Conservation (phyloP, 106 monocot genomes). For the Narthecium ossifragum region DNA sequence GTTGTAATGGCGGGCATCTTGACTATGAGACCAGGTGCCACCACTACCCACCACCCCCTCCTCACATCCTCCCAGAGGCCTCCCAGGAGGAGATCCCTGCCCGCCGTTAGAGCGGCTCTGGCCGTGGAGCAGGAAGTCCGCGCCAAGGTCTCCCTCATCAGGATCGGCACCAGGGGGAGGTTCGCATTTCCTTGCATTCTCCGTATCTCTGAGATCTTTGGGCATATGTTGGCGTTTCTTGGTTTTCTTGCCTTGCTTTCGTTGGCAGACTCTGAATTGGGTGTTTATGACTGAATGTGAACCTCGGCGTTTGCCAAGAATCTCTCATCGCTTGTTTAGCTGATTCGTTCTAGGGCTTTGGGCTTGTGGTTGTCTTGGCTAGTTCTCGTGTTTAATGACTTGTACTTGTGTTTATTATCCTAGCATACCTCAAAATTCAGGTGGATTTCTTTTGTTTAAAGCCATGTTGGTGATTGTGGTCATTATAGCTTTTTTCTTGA, state of each 20-base stretch:
- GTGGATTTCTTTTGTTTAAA: no score
- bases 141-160: constrained; percentile 67
- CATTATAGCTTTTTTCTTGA: no score
- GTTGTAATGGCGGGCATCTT: neutral
- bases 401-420: neutral
- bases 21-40: neutral
- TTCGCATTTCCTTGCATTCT: constrained; percentile 18
- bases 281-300: no score
- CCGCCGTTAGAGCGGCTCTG: constrained; percentile 45
- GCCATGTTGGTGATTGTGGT: no score
- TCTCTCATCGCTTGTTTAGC: neutral
- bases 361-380: no score
- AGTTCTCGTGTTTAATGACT: neutral
- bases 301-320: neutral
- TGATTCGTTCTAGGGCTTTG: neutral
- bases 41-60: constrained; percentile 4
- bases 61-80: neutral
- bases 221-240: no score
- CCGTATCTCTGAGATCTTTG: neutral
- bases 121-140: constrained; percentile 63
- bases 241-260: neutral
- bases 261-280: neutral
- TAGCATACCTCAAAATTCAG: no score
- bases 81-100: constrained; percentile 12
- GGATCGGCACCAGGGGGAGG: constrained; percentile 96